Evolutionary conservation across 2,329 filamentous ascomycete genomes (phyloP).

Genomic region (Gyromitra esculenta): DNA sequence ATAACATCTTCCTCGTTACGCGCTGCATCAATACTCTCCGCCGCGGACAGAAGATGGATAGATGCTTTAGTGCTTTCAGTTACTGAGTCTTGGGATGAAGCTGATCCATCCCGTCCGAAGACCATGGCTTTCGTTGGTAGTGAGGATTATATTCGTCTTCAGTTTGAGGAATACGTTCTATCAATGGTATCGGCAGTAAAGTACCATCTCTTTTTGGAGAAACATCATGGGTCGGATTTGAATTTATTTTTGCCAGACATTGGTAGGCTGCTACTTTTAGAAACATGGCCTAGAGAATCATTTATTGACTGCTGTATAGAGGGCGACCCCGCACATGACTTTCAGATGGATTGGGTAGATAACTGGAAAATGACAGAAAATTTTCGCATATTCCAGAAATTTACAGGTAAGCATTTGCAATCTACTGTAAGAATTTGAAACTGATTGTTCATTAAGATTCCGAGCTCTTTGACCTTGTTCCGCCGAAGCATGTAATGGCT

Average conservation of each 20-base stretch:
- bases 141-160: conserved; percentile 95
- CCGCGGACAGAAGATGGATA: conserved; percentile 92
- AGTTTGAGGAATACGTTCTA: conserved; percentile 96
- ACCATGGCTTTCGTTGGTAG: conserved; percentile 94
- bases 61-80: conserved; percentile 93
- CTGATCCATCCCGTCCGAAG: conserved; percentile 87
- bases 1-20: conserved; percentile 83
- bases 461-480: conserved; percentile 92
- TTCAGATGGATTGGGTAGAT: conserved; percentile 84
- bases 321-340: conserved; percentile 85
- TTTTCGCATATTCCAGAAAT: conserved; percentile 82
- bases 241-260: conserved; percentile 68
- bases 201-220: conserved; percentile 76
- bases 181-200: conserved; percentile 88
- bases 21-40: conserved; percentile 78
- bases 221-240: conserved; percentile 66
- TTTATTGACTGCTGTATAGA: conserved; percentile 67
- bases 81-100: conserved; percentile 95
- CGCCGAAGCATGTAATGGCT: conserved; percentile 91
- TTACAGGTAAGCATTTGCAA: conserved; percentile 55
- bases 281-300: conserved; percentile 52
- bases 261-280: conserved; percentile 48
- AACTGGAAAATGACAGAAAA: conserved; percentile 89
- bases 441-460: conserved; percentile 70
- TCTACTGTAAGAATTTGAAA: not conserved